These are phyloP conservation scores for Cajanus cajan DNA, from an alignment of 306 rosid species.

Conservation along the genomic window DNA sequence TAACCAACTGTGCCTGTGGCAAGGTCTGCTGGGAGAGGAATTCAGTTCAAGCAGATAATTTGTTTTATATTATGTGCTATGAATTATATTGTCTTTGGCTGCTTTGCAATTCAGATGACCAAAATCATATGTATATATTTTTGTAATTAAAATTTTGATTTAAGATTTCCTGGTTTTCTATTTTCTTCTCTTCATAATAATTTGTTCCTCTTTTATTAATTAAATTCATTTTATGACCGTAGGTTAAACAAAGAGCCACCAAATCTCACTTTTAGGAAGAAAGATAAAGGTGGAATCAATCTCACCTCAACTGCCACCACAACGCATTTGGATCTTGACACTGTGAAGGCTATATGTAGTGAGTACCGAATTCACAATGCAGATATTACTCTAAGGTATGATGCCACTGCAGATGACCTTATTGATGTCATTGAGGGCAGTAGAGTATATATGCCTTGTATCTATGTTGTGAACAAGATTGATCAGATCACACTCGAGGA, in stretches of 20 bases:
- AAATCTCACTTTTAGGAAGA: constrained; percentile 84
- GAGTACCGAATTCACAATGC: constrained; percentile 96
- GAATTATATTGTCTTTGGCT: no score
- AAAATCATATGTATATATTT: no score
- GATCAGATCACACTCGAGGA: constrained; percentile 98
- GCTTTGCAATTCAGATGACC: no score
- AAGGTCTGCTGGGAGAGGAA: not conserved
- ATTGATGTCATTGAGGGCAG: constrained; percentile 97
- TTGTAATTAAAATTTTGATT: not conserved
- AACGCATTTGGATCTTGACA: constrained; percentile 89
- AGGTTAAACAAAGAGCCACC: constrained; percentile 99
- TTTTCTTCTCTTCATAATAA: constrained; percentile 1
- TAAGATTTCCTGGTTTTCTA: constrained; percentile 12
- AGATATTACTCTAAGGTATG: constrained; percentile 88
- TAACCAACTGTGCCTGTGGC: not conserved
- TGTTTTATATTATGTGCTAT: not conserved
- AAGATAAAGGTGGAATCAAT: constrained; percentile 96
- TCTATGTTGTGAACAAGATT: constrained; percentile 92
- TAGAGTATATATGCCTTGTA: constrained; percentile 90
- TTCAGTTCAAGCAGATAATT: not conserved
- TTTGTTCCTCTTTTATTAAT: constrained; percentile 8
- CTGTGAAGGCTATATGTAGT: constrained; percentile 93
- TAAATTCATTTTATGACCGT: constrained; percentile 27
- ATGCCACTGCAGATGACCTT: constrained; percentile 97
- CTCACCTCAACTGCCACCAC: constrained; percentile 85